Evolutionary conservation across 441 rosid genomes (phyloP), one percentile per base, ranked within the genome.

Genomic region (Biscutella laevigata): DNA sequence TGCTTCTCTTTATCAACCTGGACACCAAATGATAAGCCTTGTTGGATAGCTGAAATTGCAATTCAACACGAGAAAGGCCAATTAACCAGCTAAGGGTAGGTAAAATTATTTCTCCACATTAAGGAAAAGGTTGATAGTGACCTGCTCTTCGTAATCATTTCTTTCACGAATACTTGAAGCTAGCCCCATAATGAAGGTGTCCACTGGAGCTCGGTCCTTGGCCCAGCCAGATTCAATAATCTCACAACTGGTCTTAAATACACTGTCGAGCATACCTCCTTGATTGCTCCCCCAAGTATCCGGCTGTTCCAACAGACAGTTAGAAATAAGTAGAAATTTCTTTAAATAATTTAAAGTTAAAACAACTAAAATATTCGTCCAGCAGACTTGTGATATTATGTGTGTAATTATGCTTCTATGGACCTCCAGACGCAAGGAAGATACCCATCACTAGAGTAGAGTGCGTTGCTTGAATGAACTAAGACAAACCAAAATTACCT

Each of bases 171-270:
- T 75, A 53, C 88, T 84, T 69, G 90, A 69, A 33, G 90, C 92
- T 71, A 94, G 68, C 42, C 96, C 97, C 80, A 74, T 77, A 64
- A 94, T 83, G 76, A 86, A 94, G 57, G 95, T 88, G 75, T 94
- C 97, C 61, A 94, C 83, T 43, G 99, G 95, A 62, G 92, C 83
- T 20, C 97, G 90, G 71, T 94, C 96, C 71, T 77, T 94, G 71
- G 74, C 48, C 99, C 96, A 94, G 37, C 88, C 86, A 80, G 86
- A 81, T 73, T 88, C 94, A 70, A 88, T 88, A 67, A 88, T 82
- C 76, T 80, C 81, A 59, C 84, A 81, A 60, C 88, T 78, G 37
- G 97, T 75, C 71, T 75, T 80, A 83, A 83, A 71, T 63, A 86
- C 77, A 69, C 76, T 81, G 45, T 84, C 88, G 62, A 79, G 80